Evolutionary conservation across 1,284 basidiomycete species (phyloP), one percentile per base, ranked within the genome.

Genomic region (Trichosporon faecale): DNA sequence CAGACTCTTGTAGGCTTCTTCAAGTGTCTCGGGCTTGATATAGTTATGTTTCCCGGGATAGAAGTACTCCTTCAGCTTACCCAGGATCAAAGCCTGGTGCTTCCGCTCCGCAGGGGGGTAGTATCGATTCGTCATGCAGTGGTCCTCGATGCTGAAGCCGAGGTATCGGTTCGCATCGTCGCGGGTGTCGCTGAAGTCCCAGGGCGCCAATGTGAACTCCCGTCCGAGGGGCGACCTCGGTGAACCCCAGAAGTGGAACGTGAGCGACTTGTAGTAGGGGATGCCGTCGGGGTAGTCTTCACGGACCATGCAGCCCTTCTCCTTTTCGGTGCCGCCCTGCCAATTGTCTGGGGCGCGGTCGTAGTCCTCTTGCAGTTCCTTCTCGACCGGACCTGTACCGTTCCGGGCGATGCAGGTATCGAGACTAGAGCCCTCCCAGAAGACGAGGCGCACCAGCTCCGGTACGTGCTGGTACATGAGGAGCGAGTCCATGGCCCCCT

Each of bases 131-230:
- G 16, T 21, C 46, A 33, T 27, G 70, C 84, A 85, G 0, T 75
- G 66, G 8, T 70, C 68, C 67, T 84, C 82, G 69, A 85, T 75
- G 52, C 78, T 80, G 70, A 85, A 85, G 49, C 84, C 78, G 29
- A 33, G 52, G 44, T 29, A 29, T 23, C 44, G 25, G 69, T 66
- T 46, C 33, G 66, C 44, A 23, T 14, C 57, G 18, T 29, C 29
- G 21, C 14, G 27, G 16, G 9, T n/a, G 29, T 7, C 5, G 57
- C 57, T 61, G 27, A 61, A 75, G 65, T 76, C 66, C 66, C 76
- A 76, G 2, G 78, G 78, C 16, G 74, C 57, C 0, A 79, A 63
- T 3, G 77, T 76, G 71, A 76, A 79, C 11, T 69, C 57, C 1
- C 52, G 31, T 1, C 78, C 78, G 12, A 78, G 66, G 18, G 66